Base-by-base conservation (phyloP, 1,284 basidiomycete genomes). In the Papiliotrema laurentii region DNA sequence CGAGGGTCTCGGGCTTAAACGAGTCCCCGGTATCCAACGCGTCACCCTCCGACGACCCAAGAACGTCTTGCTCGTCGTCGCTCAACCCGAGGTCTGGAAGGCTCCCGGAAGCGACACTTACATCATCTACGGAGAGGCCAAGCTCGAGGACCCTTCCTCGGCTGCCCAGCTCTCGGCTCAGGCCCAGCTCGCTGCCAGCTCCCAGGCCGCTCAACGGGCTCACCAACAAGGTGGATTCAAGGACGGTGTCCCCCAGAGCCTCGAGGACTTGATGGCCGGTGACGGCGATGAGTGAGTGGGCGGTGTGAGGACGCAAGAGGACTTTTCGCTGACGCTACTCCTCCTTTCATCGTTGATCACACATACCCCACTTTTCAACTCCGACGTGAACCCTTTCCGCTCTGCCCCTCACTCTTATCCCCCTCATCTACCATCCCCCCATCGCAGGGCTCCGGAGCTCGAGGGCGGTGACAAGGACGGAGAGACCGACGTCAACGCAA, bases 71-170 rank as follows among this genome's bases (percentile, higher is more conserved):
- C 89, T 97, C 73, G 93, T 97, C 56, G 83, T 98, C 64, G 83
- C 89, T 54, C 80, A 86, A 52, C 94, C 96, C 46, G 94, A 98
- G 63, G 94, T 98, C 47, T 98, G 90, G 85, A 97, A 97, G 80
- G 92, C 91, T 45, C 84, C 88, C 45, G 89, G 89, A 77, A 92
- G 89, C 67, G 96, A 98, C 76, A 90, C 87, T 76, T 97, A 98
- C 81, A 91, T 98, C 72, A 91, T 98, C 59, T 98, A 97, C 65
- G 94, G 94, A 63, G 94, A 98, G 80, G 92, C 91, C 61, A 96
- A 93, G 86, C 83, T 89, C 61, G 92, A 97, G 78, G 92, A 97
- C 75, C 88, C 89, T 80, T 86, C 85, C 75, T 81, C 84, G 42
- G 83, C 87, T 62, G 86, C 87, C 52, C 88, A 90, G 73, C 74